These are phyloP conservation scores for Plasmopara viticola DNA, from an alignment of 352 stramenopile genomes.

Conservation along the genomic window DNA sequence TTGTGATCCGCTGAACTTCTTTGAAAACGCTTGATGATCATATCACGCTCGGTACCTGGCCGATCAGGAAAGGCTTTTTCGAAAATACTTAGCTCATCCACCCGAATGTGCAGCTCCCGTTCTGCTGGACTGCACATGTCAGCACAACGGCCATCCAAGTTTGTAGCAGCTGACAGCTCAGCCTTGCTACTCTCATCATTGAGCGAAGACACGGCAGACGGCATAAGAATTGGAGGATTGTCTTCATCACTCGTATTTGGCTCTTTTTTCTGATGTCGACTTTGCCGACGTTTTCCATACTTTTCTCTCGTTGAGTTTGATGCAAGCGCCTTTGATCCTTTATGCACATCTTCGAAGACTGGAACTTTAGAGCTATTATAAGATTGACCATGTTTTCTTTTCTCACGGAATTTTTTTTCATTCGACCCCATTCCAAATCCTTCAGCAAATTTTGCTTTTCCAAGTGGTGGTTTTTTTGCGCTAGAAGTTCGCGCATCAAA, in stretches of 20 bases:
- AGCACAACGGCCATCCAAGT: conserved; percentile 67
- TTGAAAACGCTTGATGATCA: conserved; percentile 87
- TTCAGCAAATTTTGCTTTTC: conserved; percentile 19
- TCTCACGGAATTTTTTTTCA: not conserved
- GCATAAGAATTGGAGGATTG: conserved; percentile 3
- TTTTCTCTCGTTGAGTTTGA: conserved; percentile 15
- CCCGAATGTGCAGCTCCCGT: conserved; percentile 75
- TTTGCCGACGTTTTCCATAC: conserved; percentile 19
- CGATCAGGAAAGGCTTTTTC: conserved; percentile 72
- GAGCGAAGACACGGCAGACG: not conserved
- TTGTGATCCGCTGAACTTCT: conserved; percentile 83
- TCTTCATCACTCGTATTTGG: conserved; percentile 20
- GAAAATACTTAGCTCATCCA: conserved; percentile 83
- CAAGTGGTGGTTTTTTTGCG: conserved; percentile 21
- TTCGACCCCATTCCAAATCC: conserved; percentile 11
- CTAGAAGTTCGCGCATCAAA: conserved; percentile 32
- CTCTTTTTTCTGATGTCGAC: conserved; percentile 23
- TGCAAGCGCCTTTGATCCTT: conserved; percentile 6
- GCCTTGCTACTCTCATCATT: conserved; percentile 40
- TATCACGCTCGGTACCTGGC: conserved; percentile 47
- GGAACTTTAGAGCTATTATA: conserved; percentile 6
- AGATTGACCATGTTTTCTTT: conserved; percentile 6
- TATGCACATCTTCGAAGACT: conserved; percentile 5
- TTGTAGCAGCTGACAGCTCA: conserved; percentile 49
- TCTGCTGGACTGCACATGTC: conserved; percentile 84